These are phyloP conservation scores for Citrus unshiu DNA, from an alignment of 345 rosid genomes.

Conservation along the genomic window DNA sequence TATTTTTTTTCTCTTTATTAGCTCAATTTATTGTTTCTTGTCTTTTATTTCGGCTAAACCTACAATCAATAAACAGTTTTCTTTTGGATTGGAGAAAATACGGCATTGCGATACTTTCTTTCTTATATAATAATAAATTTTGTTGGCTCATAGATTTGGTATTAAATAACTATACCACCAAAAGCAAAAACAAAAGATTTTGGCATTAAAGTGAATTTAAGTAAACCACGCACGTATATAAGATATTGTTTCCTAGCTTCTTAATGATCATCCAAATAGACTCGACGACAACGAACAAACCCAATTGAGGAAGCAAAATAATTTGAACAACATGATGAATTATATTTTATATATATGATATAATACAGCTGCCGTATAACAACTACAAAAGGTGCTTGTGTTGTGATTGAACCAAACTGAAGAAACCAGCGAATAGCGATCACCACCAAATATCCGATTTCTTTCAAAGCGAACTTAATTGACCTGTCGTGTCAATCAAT, in stretches of 20 bases:
- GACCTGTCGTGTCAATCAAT: background rate
- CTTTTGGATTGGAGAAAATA: background rate
- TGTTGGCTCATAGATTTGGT: slow-evolving; percentile 11
- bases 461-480: background rate
- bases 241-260: background rate
- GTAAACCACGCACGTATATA: background rate
- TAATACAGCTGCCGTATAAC: background rate
- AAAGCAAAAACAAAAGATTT: background rate
- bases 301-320: background rate
- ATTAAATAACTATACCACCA: slow-evolving; percentile 1
- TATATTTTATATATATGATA: background rate
- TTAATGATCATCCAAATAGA: background rate
- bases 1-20: background rate
- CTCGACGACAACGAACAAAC: background rate
- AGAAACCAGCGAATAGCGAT: background rate
- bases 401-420: background rate
- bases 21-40: background rate
- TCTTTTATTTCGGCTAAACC: background rate
- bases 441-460: background rate
- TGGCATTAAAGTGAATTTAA: background rate
- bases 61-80: background rate
- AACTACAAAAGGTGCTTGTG: background rate
- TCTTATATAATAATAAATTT: slow-evolving; percentile 2
- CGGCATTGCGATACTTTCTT: background rate
- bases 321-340: background rate